Base-by-base conservation (phyloP, 352 stramenopile genomes). In the Paralagenidium karlingii region DNA sequence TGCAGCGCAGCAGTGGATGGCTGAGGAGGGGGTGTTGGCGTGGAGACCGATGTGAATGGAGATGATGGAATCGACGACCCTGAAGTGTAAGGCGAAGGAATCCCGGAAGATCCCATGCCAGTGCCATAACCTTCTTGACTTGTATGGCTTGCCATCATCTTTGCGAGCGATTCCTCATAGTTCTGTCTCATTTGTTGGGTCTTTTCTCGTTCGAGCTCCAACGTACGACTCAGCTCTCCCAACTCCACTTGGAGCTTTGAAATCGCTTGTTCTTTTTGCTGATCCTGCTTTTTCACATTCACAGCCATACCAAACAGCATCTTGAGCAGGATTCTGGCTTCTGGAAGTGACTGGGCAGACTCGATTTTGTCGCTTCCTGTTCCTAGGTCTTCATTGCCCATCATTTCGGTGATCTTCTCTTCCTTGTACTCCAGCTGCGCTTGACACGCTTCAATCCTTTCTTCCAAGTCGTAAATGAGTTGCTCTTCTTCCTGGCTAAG, bases 291-390 rank as follows among this genome's bases (percentile, higher is more conserved):
- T 43, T 87, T 87, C 34, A 87, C 68, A 43, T 88, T 68, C 0
- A 92, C 74, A n/a, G 79, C 75, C 73, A 88, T 90, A 18, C 70
- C 49, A 38, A 92, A 92, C 32, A 92, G 49, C 60, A 86, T 82
- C 41, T 88, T 86, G 20, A 92, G 33, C 30, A 92, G 49, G 6
- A 71, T 87, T 11, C 76, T 68, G 24, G 76, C 74, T 46, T 92
- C 79, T 20, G 75, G 67, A 19, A 92, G 66, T 0, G 79, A 92
- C 43, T 88, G 68, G 11, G 79, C 84, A 27, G 50, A 85, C 27
- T 84, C 73, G 32, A 92, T 88, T 47, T 87, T 85, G 8, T 70
- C 66, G 20, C 84, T 48, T n/a, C 70, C 55, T 16, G 60, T 52
- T 11, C 60, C 58, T 20, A 34, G 52, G 31, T 84, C 74, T 7